These are phyloP conservation scores for Thermochaetoides thermophila DNA, from an alignment of 495 filamentous ascomycete species.

Conservation along the genomic window DNA sequence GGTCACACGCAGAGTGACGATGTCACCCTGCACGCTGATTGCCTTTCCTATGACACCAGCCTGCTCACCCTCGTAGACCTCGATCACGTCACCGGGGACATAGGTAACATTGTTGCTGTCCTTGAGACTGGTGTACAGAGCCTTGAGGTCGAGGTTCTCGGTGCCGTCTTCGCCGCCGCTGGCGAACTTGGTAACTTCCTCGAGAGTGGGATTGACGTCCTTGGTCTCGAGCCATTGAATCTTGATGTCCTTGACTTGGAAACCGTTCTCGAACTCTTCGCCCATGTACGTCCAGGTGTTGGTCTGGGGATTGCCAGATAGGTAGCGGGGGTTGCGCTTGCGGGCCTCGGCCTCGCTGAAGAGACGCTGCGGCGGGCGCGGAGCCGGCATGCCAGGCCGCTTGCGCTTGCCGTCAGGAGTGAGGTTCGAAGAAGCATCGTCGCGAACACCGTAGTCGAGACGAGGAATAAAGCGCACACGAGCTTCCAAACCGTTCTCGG, in stretches of 20 bases:
- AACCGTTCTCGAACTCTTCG: constrained; percentile 85
- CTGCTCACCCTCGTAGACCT: constrained; percentile 93
- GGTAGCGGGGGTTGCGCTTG: constrained; percentile 64
- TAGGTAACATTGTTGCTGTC: constrained; percentile 66
- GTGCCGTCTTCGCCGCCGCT: constrained; percentile 76
- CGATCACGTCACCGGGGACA: constrained; percentile 81
- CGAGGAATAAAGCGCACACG: constrained; percentile 76
- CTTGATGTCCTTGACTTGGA: constrained; percentile 86
- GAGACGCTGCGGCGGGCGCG: constrained; percentile 72
- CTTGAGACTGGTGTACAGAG: constrained; percentile 74
- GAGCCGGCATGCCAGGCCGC: constrained; percentile 42
- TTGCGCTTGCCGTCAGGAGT: constrained; percentile 62
- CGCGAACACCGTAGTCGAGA: constrained; percentile 78
- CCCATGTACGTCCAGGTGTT: constrained; percentile 73
- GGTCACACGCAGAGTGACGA: constrained; percentile 77
- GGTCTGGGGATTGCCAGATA: constrained; percentile 43
- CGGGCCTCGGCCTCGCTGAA: constrained; percentile 91
- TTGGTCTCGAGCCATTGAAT: constrained; percentile 69
- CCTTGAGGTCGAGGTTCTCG: constrained; percentile 82
- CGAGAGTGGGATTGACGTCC: constrained; percentile 82
- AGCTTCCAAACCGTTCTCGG: constrained; percentile 80
- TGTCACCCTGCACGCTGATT: constrained; percentile 74
- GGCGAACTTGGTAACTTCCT: constrained; percentile 92
- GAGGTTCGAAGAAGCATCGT: constrained; percentile 41
- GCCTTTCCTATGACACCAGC: constrained; percentile 77